phyloP scores from a whole-genome alignment of 257 asterid species.

The Echites panduratus region DNA sequence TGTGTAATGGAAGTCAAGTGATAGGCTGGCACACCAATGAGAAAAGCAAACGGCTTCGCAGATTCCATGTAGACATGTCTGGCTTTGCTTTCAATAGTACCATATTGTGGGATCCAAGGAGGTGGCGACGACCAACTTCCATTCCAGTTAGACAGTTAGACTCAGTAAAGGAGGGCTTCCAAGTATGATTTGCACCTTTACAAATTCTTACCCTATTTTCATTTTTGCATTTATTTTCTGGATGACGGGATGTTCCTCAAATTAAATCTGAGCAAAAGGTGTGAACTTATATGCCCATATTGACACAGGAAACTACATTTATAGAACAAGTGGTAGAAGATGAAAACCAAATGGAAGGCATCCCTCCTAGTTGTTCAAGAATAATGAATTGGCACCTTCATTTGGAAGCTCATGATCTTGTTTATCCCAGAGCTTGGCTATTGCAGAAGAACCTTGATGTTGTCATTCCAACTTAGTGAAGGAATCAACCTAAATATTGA shows the following conservation, averaged over 20 bases:
- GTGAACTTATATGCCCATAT: neutral
- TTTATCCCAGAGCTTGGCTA: slow-evolving; percentile 67
- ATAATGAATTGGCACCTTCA: slow-evolving; percentile 46
- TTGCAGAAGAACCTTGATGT: slow-evolving; percentile 67
- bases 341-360: slow-evolving; percentile 92
- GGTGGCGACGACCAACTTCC: slow-evolving; percentile 74
- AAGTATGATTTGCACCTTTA: slow-evolving; percentile 39
- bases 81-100: slow-evolving; percentile 98
- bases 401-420: slow-evolving; percentile 48
- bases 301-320: slow-evolving; percentile 76
- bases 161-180: slow-evolving; percentile 88
- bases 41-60: slow-evolving; percentile 78
- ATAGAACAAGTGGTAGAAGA: slow-evolving; percentile 92
- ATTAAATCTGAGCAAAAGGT: neutral
- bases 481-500: slow-evolving; percentile 4
- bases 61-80: slow-evolving; percentile 97
- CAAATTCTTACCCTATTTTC: neutral
- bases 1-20: slow-evolving; percentile 84
- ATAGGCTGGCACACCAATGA: slow-evolving; percentile 98
- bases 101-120: slow-evolving; percentile 82
- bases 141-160: slow-evolving; percentile 72
- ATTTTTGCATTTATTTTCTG: slow-evolving; percentile 8
- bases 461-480: slow-evolving; percentile 40
- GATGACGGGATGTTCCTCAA: neutral
- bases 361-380: slow-evolving; percentile 38